phyloP scores from a whole-genome alignment of 192 early-diverging fungal genomes.

The Kickxella alabastrina region DNA sequence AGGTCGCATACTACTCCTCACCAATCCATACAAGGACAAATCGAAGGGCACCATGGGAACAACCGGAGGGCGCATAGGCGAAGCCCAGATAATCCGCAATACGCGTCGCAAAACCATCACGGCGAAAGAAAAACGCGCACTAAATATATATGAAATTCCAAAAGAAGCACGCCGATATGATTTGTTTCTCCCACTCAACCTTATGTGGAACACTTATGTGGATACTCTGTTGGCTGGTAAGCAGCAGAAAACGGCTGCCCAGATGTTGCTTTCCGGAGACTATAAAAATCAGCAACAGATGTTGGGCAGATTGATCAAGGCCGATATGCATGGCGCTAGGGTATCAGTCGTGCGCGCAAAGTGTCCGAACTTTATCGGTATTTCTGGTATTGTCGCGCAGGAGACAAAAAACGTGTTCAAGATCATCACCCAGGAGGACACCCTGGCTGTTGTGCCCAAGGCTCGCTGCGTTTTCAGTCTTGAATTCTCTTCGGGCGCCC shows the following conservation, averaged over 20 bases:
- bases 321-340: conserved; percentile 82
- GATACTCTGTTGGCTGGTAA: conserved; percentile 54
- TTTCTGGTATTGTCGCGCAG: conserved; percentile 76
- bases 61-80: conserved; percentile 1
- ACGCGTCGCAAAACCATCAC: conserved; percentile 57
- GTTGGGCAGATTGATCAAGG: conserved; percentile 53
- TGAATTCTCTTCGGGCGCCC: conserved; percentile 26
- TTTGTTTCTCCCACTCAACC: conserved; percentile 67
- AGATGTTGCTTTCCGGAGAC: conserved; percentile 35
- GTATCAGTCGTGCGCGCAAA: conserved; percentile 71
- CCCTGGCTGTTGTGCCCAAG: conserved; percentile 70
- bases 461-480: conserved; percentile 55
- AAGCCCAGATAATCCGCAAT: background rate
- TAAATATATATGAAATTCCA: conserved; percentile 66
- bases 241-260: conserved; percentile 33
- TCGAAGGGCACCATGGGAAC: background rate
- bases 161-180: conserved; percentile 50
- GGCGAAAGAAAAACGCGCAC: conserved; percentile 54
- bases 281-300: conserved; percentile 18
- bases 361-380: conserved; percentile 73
- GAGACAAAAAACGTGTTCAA: conserved; percentile 87
- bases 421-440: conserved; percentile 66
- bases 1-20: conserved; percentile 33
- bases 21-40: conserved; percentile 34
- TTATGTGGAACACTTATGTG: conserved; percentile 78